A percentile compares a stretch with the other conserved stretches of the same genome.
phyloP scores from a whole-genome alignment of 805 yeast genomes.

The Yarrowia sp. region DNA sequence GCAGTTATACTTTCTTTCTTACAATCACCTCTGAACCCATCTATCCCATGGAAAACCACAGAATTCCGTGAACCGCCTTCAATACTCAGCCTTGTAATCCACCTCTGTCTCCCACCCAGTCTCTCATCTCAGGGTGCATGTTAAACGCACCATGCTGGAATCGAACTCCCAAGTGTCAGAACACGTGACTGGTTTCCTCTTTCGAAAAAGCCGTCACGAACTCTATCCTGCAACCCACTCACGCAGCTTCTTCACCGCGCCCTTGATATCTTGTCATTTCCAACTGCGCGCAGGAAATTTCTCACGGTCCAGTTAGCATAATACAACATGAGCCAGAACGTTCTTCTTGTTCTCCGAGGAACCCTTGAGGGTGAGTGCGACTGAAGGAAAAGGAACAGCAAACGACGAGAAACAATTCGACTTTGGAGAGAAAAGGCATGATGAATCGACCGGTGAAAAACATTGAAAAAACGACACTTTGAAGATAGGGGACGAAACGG shows the following conservation, averaged over 20 bases:
- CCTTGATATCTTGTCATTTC: slow-evolving; percentile 37
- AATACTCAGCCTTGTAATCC: no score
- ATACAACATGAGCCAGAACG: slow-evolving; percentile 53
- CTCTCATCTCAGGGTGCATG: no score
- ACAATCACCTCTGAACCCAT: no score
- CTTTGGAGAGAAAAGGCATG: neutral
- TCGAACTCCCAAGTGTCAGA: neutral
- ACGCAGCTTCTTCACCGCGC: slow-evolving; percentile 34
- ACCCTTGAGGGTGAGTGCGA: slow-evolving; percentile 82
- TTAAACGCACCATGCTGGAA: neutral
- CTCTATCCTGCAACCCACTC: slow-evolving; percentile 29
- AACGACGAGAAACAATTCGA: slow-evolving; percentile 2
- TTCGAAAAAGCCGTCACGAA: slow-evolving; percentile 35
- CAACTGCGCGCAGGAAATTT: slow-evolving; percentile 37
- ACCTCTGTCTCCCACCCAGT: no score
- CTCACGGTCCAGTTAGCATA: slow-evolving; percentile 37
- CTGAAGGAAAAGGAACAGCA: neutral
- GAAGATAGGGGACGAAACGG: no score
- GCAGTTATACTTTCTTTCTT: no score
- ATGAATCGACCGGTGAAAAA: no score
- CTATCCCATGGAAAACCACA: no score
- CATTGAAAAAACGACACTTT: no score
- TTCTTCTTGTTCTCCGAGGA: slow-evolving; percentile 99
- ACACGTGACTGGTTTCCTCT: slow-evolving; percentile 13
- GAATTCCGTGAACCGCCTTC: no score